Base-by-base conservation (phyloP, 495 filamentous ascomycete genomes). In the Xylaria intraflava region DNA sequence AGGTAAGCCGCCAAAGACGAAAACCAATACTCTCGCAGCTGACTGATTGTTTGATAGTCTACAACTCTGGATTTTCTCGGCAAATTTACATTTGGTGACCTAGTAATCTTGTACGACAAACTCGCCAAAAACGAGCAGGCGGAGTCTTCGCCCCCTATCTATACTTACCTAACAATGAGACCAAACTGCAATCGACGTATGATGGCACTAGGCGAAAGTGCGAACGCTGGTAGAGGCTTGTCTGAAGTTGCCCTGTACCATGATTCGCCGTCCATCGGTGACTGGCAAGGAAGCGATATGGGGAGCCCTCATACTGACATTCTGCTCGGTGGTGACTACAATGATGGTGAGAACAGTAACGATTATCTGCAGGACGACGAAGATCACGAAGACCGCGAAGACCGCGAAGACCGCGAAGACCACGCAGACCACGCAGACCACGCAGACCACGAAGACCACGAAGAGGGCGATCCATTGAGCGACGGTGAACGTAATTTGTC, bases 261-360 rank as follows among this genome's bases (percentile, higher is more conserved):
- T 29, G 61, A 64, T n/a, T 49, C 43, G 8, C 49, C 59, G 11
- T 51, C 51, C 0, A 22, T 46, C n/a, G 51, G 51, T 12, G 61
- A 58, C 3, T 51, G 60, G n/a, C 47, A 41, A 40, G 39, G 29
- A 14, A 49, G 43, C 20, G 46, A 55, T 12, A 16, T 50, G 5
- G 57, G 47, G 10, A 41, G 46, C 24, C 51, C 52, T 36, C 43
- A 42, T 27, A 40, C 46, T 27, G 53, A 60, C 36, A 42, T 53
- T 47, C 36, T 51, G 24, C 29, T 47, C 45, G 46, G 45, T 46
- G 46, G 45, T 29, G 49, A 39, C 19, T 39, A 51, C 26, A 82
- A 88, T 54, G 85, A 87, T 62, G 81, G 78, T 19, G 62, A 69
- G 44, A 68, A 75, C 30, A 23, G 31, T 20, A 29, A 16, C 23